Evolutionary conservation across 257 asterid species (phyloP), one percentile per base, ranked within the genome.

Genomic region (Ballota nigra): DNA sequence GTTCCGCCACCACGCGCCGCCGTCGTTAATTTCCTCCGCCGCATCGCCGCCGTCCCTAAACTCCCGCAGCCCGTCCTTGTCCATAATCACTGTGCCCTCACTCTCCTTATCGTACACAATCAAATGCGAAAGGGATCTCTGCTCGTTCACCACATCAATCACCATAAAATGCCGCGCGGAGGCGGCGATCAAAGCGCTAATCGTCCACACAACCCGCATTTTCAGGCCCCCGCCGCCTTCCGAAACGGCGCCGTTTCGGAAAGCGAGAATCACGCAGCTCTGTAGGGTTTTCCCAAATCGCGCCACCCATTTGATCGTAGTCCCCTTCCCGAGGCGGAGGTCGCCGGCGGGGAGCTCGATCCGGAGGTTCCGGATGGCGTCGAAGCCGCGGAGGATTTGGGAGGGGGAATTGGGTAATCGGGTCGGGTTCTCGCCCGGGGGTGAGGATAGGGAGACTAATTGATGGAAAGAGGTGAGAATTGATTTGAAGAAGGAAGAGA

Each of bases 201-300:
- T 87, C 57, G 90, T 87, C 93, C 93, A 87, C 62, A 85, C 89
- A 26, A 87, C 90, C 63, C 93, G 80, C 85, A 67, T 81, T 65
- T 87, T 87, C 72, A 85, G 31, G 4, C 90, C 86, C 0, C 78
- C 82, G 11, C 19, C 0, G 33, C 82, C 84, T 10, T 56, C 71
- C 2, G 26, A 5, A 12, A 20, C 40, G 66, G 20, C 56, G 70
- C n/a, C 63, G 70, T 68, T 69, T 4, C 83, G 77, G 69, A 74
- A 87, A 40, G 85, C 90, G 23, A 87, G 77, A 66, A 87, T 87
- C 45, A 83, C 90, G 75, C 90, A 85, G 69, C 82, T 82, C 31
- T 70, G 75, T 10, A 87, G 82, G 59, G 87, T 74, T 40, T 69
- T 82, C 34, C 93, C 93, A 13, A 87, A 87, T 6, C 80, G 80